phyloP scores from a whole-genome alignment of 768 basidiomycete genomes.

The Suillus plorans region DNA sequence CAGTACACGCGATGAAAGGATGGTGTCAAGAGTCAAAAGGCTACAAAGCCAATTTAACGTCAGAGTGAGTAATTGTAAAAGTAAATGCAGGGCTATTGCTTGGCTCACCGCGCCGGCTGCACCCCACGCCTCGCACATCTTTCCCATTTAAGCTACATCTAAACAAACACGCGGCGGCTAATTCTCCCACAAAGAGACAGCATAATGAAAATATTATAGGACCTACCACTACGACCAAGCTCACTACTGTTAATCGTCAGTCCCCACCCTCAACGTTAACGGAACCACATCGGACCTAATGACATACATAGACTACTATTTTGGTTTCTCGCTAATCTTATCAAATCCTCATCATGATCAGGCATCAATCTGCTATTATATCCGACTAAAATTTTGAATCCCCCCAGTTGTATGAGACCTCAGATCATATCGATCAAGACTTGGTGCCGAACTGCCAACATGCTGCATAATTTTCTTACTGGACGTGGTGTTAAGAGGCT shows the following conservation, averaged over 20 bases:
- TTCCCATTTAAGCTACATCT: neutral
- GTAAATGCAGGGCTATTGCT: slow-evolving; percentile 1
- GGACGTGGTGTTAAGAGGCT: neutral
- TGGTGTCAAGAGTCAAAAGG: neutral
- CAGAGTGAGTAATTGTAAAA: neutral
- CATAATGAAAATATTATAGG: too few species aligned
- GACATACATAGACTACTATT: neutral
- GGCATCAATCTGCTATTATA: neutral
- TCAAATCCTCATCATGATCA: neutral
- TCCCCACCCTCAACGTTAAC: neutral
- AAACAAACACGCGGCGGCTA: slow-evolving; percentile 6
- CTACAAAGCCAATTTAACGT: neutral
- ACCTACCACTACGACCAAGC: too few species aligned
- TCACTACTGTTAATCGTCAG: neutral
- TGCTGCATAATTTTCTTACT: neutral
- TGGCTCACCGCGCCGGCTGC: slow-evolving; percentile 6
- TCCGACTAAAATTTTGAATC: neutral
- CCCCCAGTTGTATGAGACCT: neutral
- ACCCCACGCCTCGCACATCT: slow-evolving; percentile 5
- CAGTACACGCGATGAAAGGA: slow-evolving; percentile 1
- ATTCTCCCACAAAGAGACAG: slow-evolving; percentile 2
- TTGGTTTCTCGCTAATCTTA: slow-evolving; percentile 3
- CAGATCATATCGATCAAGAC: too few species aligned
- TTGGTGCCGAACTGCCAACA: neutral
- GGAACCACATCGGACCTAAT: too few species aligned